Evolutionary conservation across 1,284 basidiomycete species (phyloP), one percentile per base, ranked within the genome.

Genomic region (Polyporus tsugae): DNA sequence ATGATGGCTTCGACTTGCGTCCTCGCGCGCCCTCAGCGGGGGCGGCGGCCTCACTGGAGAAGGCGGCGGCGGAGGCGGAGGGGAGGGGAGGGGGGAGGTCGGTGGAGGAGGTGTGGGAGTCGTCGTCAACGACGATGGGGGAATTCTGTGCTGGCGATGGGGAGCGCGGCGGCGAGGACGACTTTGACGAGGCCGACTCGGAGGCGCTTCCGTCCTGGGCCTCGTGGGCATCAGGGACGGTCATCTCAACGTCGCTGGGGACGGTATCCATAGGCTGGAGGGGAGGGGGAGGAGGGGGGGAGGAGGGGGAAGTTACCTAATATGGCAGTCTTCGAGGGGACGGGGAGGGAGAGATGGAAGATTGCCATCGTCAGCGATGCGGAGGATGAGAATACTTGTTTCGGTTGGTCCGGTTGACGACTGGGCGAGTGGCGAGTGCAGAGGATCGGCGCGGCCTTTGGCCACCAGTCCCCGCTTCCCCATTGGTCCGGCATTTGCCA

Each of bases 401-500:
- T 74, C 70, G 70, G 68, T 64, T 66, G 62, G 62, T 67, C 69
- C 73, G 71, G 72, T 72, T 73, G 66, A 68, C 71, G 65, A 70
- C 68, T 73, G 66, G 72, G 69, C 72, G 69, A 69, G 72, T 74
- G 72, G 68, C 73, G 70, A 69, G 70, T 64, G 69, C 70, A 70
- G 72, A 73, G 59, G 71, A 68, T 74, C 74, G 71, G 73, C 75
- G 72, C 75, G 75, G 74, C 71, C 74, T 68, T 68, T 66, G 36
- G 67, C 60, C 63, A 62, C 60, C 60, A 62, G 52, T 72, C 49
- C 68, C 25, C 25, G 62, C 63, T 7, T 63, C 71, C 75, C 75
- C 67, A 79, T 79, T 79, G 77, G 78, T 59, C 68, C 78, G 78
- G 78, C 78, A 41, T 76, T 75, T 74, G 74, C 78, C 78, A 79